These are phyloP conservation scores for Monilinia aucupariae DNA, from an alignment of 2,329 filamentous ascomycete genomes.

Conservation along the genomic window DNA sequence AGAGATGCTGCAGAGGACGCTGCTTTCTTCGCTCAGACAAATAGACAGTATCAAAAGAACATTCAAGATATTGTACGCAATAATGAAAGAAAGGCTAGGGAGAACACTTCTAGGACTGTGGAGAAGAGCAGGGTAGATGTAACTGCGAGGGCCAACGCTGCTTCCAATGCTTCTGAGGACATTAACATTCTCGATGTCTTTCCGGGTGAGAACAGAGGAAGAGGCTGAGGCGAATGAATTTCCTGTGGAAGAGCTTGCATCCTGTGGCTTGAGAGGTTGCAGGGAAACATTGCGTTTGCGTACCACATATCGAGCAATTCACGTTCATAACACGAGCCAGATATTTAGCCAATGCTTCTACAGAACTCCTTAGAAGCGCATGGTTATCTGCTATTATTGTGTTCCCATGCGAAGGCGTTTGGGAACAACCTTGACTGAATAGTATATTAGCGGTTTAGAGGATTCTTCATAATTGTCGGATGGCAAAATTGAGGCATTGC, in stretches of 20 bases:
- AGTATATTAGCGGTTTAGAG: neutral
- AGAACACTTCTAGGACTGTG: neutral
- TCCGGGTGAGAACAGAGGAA: too few species aligned
- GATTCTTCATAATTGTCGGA: neutral
- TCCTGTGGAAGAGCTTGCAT: accelerated
- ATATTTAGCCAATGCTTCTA: neutral
- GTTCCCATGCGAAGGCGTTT: neutral
- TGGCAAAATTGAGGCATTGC: neutral
- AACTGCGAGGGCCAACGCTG: too few species aligned
- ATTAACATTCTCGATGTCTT: neutral
- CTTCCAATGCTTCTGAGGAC: too few species aligned
- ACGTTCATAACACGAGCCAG: neutral
- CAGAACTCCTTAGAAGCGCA: neutral
- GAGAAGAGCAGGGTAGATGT: neutral
- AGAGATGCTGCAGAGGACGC: neutral
- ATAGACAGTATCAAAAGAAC: neutral
- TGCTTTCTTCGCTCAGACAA: neutral
- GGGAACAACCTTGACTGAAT: neutral
- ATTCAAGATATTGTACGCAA: neutral
- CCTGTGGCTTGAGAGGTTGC: accelerated
- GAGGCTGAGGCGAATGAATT: too few species aligned
- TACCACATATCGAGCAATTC: neutral
- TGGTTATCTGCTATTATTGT: neutral
- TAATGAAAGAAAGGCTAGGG: neutral
- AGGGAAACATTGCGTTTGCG: too few species aligned